Base-by-base conservation (phyloP, 768 basidiomycete species). In the Infundibulicybe gibba region DNA sequence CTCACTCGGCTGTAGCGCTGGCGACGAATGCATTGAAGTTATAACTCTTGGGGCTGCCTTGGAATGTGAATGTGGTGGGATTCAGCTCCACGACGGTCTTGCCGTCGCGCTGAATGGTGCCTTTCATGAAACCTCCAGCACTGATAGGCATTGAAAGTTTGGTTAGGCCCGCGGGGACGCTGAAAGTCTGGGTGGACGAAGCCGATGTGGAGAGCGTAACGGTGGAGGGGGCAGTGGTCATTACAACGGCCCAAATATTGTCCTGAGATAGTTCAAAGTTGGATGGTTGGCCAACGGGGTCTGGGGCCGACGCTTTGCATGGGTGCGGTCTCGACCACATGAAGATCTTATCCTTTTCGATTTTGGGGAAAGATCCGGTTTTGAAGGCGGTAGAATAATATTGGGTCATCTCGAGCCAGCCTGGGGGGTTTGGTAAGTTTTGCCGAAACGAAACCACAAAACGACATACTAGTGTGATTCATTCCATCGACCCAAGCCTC, bases 11-110 rank as follows among this genome's bases (percentile, higher is more conserved):
- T 25, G 49, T 62, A 15, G 65, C 64, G 38, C 65, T 62, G 17
- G 68, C 71, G n/a, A 85, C 85, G 45, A 81, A 80, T 11, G 75
- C 83, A 51, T 89, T 90, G 62, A 76, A 90, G 59, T 90, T 89
- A 61, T 88, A 90, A 17, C 61, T 65, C 35, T 66, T 13, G 4
- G 87, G 85, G 13, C 61, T 66, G 9, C 70, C 69, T 41, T 74
- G 66, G 62, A 85, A 87, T 19, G 55, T 64, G 57, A 87, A 87
- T 32, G 67, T 67, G 1, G 54, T 49, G 0, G 85, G 74, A 12
- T 67, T 59, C 49, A 85, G 65, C 44, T 74, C 60, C 33, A 84
- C 66, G 15, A 82, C 51, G 4, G 63, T 67, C 44, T 63, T 47
- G n/a, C 76, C 76, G 44, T 71, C 64, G 31, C 88, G 71, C 45